Base-by-base conservation (phyloP, 2,329 filamentous ascomycete species). In the Colletotrichum trifolii region DNA sequence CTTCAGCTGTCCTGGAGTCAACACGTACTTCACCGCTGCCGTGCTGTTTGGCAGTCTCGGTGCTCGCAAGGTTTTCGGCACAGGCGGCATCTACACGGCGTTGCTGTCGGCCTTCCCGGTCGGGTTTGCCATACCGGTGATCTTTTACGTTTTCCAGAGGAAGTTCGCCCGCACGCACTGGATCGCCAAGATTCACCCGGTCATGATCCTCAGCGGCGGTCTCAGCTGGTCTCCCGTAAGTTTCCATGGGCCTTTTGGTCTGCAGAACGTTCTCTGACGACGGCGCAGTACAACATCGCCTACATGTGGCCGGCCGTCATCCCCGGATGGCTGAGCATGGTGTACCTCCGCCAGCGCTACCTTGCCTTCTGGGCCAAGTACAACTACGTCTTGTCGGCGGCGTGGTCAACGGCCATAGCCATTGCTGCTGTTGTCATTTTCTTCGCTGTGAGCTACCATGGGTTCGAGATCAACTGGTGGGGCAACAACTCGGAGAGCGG, bases 231-330 rank as follows among this genome's bases (percentile, higher is more conserved):
- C 77, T 1, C 79, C 75, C 7, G 46, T 61, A 3, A 39, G 57
- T 42, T 8, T 11, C 6, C 3, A 12, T 12, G 8, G 38, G 2
- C 10, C 40, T 36, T 10, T n/a, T 2, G 13, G 6, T 8, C 25
- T 34, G 8, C 7, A 7, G 13, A n/a, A 34, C 3, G 2, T 10
- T 45, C 2, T 34, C 50, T 54, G 1, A 52, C 36, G 25, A 25
- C 4, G 25, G 25, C 25, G 25, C 25, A 25, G 25, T 81, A 75
- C 68, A 83, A 81, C 68, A 52, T 83, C 39, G 73, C 74, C 6
- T 83, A 83, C 69, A 71, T 78, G 46, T 80, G 78, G 78, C 80
- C 79, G 0, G 76, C 77, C 4, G 78, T 82, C 9, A 79, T 81
- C 2, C 72, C 83, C 12, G 79, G 77, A 4, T 81, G 73, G 48